Base-by-base conservation (phyloP, 345 rosid species). In the Syzygium aqueum region DNA sequence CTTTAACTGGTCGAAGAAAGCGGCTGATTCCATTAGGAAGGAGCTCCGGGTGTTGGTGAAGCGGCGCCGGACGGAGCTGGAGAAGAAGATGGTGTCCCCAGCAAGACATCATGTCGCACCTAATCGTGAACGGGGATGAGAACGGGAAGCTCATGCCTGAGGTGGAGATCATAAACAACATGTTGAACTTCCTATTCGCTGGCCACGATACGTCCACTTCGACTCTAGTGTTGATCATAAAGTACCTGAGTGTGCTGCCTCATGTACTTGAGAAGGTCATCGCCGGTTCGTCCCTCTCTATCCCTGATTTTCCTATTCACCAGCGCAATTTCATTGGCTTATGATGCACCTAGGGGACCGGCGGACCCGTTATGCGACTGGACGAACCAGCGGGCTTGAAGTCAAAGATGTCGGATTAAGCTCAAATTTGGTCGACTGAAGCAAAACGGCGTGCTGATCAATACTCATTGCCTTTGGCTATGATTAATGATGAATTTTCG, bases 81-180 rank as follows among this genome's bases (percentile, higher is more conserved):
- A 90, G 53, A 33, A 65, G 87, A 87, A 90, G 85, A 83, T 10
- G 84, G 89, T 37, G 33, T 51, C 78, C 9, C 84, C 84, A 57
- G 2, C 86, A 67, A 14, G 90, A 90, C 49, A 59, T 90, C 50
- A n/a, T 90, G 23, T 88, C 92, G 4, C 67, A 90, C 61, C 40
- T 90, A 84, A 87, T 88, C 9, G 86, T 33, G 50, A 85, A 49
- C 50, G 16, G 78, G 22, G 87, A 90, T 30, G 88, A 86, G 27
- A 77, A 65, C 53, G 90, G 92, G 19, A 90, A 51, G 87, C 84
- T 88, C 84, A 88, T 90, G 85, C 84, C 92, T 1, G 90, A 90
- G 73, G 49, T 13, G 8, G 92, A 90, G 89, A 87, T 90, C 51
- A 67, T 90, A 17, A 87, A 90, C 67, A 89, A 90, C 85, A 84